phyloP scores from a whole-genome alignment of 805 yeast genomes.

The Lipomyces chichibuensis region DNA sequence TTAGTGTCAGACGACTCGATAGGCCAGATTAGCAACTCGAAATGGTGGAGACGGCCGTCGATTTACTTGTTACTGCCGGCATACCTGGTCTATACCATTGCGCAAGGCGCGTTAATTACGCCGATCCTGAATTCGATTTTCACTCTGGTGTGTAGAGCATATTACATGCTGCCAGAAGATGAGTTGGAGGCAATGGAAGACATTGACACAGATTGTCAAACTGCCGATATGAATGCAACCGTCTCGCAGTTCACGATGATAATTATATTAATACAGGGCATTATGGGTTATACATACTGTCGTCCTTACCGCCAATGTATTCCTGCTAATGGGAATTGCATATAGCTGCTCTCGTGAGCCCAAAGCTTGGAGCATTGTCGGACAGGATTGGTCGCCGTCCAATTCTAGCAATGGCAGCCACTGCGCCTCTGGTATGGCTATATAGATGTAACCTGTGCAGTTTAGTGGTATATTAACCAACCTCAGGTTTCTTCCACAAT shows the following conservation, averaged over 20 bases:
- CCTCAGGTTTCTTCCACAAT: background rate
- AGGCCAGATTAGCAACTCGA: background rate
- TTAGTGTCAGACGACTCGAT: background rate
- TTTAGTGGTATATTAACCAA: background rate
- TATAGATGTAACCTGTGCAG: background rate
- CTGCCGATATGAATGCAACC: conserved; percentile 23
- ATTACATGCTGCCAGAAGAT: conserved; percentile 13
- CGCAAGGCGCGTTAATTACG: conserved; percentile 11
- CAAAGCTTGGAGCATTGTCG: conserved; percentile 22
- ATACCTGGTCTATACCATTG: background rate
- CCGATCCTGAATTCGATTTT: conserved; percentile 15
- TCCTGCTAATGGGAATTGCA: background rate
- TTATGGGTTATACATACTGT: background rate
- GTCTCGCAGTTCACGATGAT: conserved; percentile 19
- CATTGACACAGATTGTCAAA: conserved; percentile 18
- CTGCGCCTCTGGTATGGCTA: background rate
- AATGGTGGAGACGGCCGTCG: conserved; percentile 6
- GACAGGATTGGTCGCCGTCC: conserved; percentile 24
- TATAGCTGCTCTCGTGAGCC: conserved; percentile 17
- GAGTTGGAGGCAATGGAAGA: conserved; percentile 1
- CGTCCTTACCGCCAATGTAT: background rate
- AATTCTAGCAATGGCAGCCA: background rate
- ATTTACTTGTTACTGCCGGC: background rate
- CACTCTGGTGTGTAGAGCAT: conserved; percentile 16
- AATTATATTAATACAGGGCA: conserved; percentile 21